Base-by-base conservation (phyloP, 495 filamentous ascomycete genomes). In the Penicillium crystallinum region DNA sequence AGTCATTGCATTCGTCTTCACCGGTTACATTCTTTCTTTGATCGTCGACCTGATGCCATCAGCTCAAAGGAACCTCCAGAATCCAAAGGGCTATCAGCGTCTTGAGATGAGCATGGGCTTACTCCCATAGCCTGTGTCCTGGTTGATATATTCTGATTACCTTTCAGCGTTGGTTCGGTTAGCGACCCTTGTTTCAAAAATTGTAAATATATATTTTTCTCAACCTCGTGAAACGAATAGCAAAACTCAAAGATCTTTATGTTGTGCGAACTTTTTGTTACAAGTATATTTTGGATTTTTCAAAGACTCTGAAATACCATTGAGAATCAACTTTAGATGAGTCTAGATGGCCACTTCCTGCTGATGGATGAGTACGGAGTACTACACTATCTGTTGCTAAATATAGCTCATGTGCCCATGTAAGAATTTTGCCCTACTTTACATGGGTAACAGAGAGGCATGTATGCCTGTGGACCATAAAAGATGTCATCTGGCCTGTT, bases 1-100 rank as follows among this genome's bases (percentile, higher is more conserved):
- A 61, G 58, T 57, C 17, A 57, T 57, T 46, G 58, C 58, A 11
- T 61, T 61, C 27, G 53, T 57, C 3, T 61, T 61, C 31, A 57
- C 54, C 15, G 58, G 58, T 1, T 61, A 61, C 36, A 52, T 61
- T 31, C 41, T 61, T 7, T 61, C 58, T 14, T 61, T 61, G 31
- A 52, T 53, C 12, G 51, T 61, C 23, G 58, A 61, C 30, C 31
- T 57, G 10, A 34, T 52, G 33, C 54, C 55, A 9, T 50, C 51
- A 2, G 31, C 36, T 14, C 45, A 61, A 34, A 43, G 53, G 27
- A 15, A 43, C 8, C 40, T 39, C 10, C 31, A 39, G 22, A 15
- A 33, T 19, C 36, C 38, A 31, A 54, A 56, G 35, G 46, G 53
- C 12, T 61, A 61, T 40, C 54, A 61, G 19, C 58, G 42, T 25